Evolutionary conservation across 1,284 basidiomycete genomes (phyloP).

Genomic region (Mycosarcoma maydis): DNA sequence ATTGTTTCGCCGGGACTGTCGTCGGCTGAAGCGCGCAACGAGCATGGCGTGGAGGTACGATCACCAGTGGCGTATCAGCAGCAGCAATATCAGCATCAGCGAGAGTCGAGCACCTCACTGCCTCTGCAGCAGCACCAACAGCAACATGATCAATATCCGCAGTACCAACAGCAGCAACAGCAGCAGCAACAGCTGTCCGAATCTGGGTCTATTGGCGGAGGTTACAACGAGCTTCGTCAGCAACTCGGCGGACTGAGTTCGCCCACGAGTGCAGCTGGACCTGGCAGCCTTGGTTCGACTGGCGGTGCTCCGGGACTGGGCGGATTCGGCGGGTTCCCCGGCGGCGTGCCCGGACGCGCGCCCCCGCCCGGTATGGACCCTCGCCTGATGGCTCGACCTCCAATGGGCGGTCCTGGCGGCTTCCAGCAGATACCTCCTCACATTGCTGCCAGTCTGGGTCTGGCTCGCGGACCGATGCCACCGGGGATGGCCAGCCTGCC

Average conservation of each 20-base stretch:
- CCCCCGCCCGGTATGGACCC: slow-evolving; percentile 51
- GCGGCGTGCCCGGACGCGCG: slow-evolving; percentile 29
- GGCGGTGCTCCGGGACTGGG: slow-evolving; percentile 20
- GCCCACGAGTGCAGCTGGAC: slow-evolving; percentile 17
- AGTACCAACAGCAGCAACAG: slow-evolving; percentile 22
- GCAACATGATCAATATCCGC: slow-evolving; percentile 12
- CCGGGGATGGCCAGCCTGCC: slow-evolving; percentile 44
- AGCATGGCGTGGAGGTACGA: slow-evolving; percentile 27
- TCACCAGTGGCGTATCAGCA: slow-evolving; percentile 37
- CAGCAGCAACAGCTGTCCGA: slow-evolving; percentile 37
- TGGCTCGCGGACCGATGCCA: slow-evolving; percentile 40
- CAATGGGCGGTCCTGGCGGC: slow-evolving; percentile 36
- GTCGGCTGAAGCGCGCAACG: slow-evolving; percentile 17
- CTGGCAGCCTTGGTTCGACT: slow-evolving; percentile 27
- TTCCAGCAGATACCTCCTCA: slow-evolving; percentile 54
- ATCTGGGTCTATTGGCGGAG: slow-evolving; percentile 23
- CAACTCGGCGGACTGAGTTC: slow-evolving; percentile 22
- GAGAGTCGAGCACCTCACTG: slow-evolving; percentile 28
- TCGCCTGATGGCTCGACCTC: slow-evolving; percentile 45
- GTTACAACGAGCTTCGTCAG: slow-evolving; percentile 34
- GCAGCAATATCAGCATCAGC: slow-evolving; percentile 35
- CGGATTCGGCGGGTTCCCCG: slow-evolving; percentile 31
- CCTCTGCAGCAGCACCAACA: slow-evolving; percentile 26
- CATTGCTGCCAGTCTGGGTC: slow-evolving; percentile 41
- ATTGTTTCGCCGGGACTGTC: slow-evolving; percentile 26